Evolutionary conservation across 192 early-diverging fungal genomes (phyloP).

Genomic region (Coemansia pectinata): DNA sequence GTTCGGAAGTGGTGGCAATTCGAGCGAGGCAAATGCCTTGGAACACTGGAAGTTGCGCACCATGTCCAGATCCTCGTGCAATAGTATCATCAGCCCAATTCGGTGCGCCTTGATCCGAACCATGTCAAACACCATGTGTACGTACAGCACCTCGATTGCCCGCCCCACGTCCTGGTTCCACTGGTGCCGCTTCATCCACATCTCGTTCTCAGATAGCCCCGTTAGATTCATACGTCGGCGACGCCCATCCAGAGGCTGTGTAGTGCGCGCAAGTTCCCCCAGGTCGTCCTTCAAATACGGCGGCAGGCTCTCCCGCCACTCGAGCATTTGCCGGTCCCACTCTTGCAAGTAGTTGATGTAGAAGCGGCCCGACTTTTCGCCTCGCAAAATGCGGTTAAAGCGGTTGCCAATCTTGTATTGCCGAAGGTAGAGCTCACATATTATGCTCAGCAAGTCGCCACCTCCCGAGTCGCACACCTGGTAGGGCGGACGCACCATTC

Average conservation of each 20-base stretch:
- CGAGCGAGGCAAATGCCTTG: slow-evolving; percentile 28
- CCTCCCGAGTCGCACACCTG: slow-evolving; percentile 17
- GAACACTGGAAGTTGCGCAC: slow-evolving; percentile 56
- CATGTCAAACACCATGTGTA: slow-evolving; percentile 53
- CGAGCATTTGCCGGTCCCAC: slow-evolving; percentile 56
- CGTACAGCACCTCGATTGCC: slow-evolving; percentile 48
- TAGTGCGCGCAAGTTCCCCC: slow-evolving; percentile 35
- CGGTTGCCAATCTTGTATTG: slow-evolving; percentile 54
- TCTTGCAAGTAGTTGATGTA: slow-evolving; percentile 50
- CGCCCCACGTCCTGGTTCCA: slow-evolving; percentile 51
- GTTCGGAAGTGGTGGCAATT: slow-evolving; percentile 23
- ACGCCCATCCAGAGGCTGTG: slow-evolving; percentile 44
- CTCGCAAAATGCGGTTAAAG: slow-evolving; percentile 50
- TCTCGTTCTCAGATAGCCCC: slow-evolving; percentile 51
- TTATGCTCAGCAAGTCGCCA: slow-evolving; percentile 37
- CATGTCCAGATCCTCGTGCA: slow-evolving; percentile 54
- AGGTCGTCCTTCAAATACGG: slow-evolving; percentile 33
- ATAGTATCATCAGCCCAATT: slow-evolving; percentile 46
- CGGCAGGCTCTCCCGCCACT: slow-evolving; percentile 48
- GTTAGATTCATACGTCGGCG: slow-evolving; percentile 45
- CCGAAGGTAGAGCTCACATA: slow-evolving; percentile 45
- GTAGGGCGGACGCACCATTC: slow-evolving; percentile 31
- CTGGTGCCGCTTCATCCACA: slow-evolving; percentile 55
- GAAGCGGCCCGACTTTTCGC: slow-evolving; percentile 37
- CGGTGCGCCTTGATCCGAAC: slow-evolving; percentile 52